Evolutionary conservation across 768 basidiomycete species (phyloP), one percentile per base, ranked within the genome.

Genomic region (Amylocystis lapponica): DNA sequence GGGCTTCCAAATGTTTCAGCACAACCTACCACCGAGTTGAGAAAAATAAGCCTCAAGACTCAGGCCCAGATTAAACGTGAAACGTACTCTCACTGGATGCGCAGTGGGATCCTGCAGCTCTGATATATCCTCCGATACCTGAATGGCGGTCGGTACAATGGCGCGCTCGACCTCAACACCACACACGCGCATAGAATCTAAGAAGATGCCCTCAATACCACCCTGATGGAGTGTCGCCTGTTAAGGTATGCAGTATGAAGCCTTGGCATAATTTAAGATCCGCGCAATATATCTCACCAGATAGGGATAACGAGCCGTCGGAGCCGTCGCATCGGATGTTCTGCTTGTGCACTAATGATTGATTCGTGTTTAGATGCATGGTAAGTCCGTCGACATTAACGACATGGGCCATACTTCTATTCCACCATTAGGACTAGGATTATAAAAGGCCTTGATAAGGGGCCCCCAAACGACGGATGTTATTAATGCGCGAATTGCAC

Each of bases 251-350:
- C 9, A 72, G 60, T 78, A 79, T 44, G 2, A n/a, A n/a, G n/a
- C n/a, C n/a, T n/a, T n/a, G n/a, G n/a, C n/a, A n/a, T n/a, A n/a
- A n/a, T n/a, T n/a, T n/a, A n/a, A n/a, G n/a, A n/a, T n/a, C n/a
- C n/a, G n/a, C n/a, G n/a, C n/a, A n/a, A n/a, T n/a, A n/a, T n/a
- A n/a, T n/a, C 26, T 41, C 46, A 79, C 85, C 67, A 83, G 82
- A 46, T 83, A 88, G 10, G 83, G 83, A 61, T 74, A 88, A n/a
- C 83, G 72, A 2, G 83, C 83, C 17, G 72, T 72, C 3, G 76
- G 67, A 1, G 79, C 77, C 4, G 72, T 75, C 19, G 86, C 70
- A 54, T 83, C 80, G 13, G 80, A 67, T 1, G 73, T 74, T 14
- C 81, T 75, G 32, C 79, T 75, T 7, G 78, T 79, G 14, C 81